Evolutionary conservation across 2,329 filamentous ascomycete species (phyloP), one percentile per base, ranked within the genome.

Genomic region (Aspergillus neoniger): DNA sequence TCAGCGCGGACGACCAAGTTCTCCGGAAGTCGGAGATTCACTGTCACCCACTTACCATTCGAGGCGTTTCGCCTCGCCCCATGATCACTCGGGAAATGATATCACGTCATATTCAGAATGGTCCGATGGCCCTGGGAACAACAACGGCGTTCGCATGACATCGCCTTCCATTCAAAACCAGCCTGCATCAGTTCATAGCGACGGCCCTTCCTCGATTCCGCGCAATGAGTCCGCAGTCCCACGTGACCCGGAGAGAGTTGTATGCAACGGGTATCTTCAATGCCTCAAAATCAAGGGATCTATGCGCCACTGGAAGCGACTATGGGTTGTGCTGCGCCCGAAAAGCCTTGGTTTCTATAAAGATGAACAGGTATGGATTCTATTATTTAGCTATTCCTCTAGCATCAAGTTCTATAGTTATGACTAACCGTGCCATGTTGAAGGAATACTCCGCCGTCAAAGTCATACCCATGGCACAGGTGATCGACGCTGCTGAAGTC

Each of bases 401-500:
- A 14, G 30, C 38, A 15, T 39, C 10, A 3, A 3, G 17, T 51
- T 6, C 28, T 9, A 19, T 9, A 8, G 7, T 3, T 2, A 19
- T 12, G 28, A 19, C 54, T 65, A 52, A 65, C 56, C 3, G 7
- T 44, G 19, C 21, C 7, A 44, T 53, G 21, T 7, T 9, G 1
- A 83, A 88, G 65, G 95, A 99, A 78, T 98, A 98, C 75, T 89
- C 90, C 12, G 91, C 93, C 0, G 83, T 90, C 63, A 88, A 92
- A 68, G 90, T 99, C 68, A 81, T 97, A 36, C 87, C 90, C 4
- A 86, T 98, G 69, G 82, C 86, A 8, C 87, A 83, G 57, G 88
- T 99, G 56, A 89, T 98, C 69, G 91, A 96, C 68, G 93, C 91
- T 1, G 93, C 97, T 21, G 95, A 98, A 71, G 91, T 96, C 57